phyloP scores from a whole-genome alignment of 1,284 basidiomycete genomes.

The Puccinia horiana region DNA sequence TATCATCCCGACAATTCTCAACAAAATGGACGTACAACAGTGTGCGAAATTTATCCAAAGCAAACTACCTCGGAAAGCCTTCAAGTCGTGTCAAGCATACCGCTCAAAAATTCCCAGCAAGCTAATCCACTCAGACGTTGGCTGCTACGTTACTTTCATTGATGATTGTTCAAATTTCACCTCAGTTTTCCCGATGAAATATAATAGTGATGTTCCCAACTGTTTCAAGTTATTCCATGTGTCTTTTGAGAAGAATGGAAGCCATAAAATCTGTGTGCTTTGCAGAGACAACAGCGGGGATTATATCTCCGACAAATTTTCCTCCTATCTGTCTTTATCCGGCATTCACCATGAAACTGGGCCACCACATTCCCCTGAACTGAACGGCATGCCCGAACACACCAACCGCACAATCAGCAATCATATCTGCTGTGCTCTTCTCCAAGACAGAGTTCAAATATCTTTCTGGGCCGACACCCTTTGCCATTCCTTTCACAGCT shows the following conservation, averaged over 20 bases:
- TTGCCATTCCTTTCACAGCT: background rate
- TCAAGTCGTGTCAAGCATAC: background rate
- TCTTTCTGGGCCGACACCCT: too few species aligned
- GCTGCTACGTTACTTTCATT: background rate
- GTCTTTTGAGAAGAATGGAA: constrained; percentile 53
- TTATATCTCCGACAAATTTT: background rate
- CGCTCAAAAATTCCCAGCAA: background rate
- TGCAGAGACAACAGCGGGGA: background rate
- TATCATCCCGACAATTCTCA: background rate
- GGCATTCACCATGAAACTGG: too few species aligned
- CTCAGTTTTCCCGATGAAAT: constrained; percentile 8
- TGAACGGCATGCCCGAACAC: background rate
- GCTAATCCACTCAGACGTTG: constrained; percentile 1
- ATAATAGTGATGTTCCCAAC: background rate
- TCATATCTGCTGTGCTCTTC: background rate
- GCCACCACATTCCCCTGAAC: constrained; percentile 7
- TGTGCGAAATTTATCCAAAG: background rate
- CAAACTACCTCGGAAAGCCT: background rate
- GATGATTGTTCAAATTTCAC: background rate
- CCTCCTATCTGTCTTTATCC: background rate
- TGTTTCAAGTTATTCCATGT: constrained; percentile 58
- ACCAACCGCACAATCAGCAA: constrained; percentile 12
- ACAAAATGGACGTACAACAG: constrained; percentile 13
- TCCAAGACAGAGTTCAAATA: background rate
- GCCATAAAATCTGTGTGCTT: constrained; percentile 27